Evolutionary conservation across 2,329 filamentous ascomycete species (phyloP).

Genomic region (Scorias spongiosa): DNA sequence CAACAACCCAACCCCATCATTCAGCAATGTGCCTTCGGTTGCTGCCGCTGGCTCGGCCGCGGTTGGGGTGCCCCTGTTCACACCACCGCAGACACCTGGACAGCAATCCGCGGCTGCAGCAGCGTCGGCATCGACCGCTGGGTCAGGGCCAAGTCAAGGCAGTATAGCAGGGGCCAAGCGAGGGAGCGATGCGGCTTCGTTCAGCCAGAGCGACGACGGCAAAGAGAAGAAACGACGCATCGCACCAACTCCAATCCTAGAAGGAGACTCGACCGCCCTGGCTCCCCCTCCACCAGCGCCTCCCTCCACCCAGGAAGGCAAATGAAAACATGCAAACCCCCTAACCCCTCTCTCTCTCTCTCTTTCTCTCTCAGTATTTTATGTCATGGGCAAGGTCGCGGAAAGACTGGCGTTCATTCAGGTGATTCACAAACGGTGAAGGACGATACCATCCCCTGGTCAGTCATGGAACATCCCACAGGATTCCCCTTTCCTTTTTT

Average conservation of each 20-base stretch:
- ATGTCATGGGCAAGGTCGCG: too few relatives aligned
- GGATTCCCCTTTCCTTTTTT: too few relatives aligned
- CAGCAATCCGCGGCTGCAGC: slow-evolving; percentile 28
- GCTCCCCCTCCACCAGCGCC: not conserved
- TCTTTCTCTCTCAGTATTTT: too few relatives aligned
- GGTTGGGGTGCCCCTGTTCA: slow-evolving; percentile 55
- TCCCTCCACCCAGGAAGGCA: not conserved
- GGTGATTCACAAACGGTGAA: too few relatives aligned
- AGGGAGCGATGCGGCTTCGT: not conserved
- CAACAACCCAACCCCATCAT: slow-evolving; percentile 19
- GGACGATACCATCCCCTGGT: too few relatives aligned
- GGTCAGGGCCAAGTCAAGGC: not conserved
- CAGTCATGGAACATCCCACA: too few relatives aligned
- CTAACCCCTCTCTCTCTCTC: too few relatives aligned
- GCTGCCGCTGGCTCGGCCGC: slow-evolving; percentile 23
- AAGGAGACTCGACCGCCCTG: not conserved
- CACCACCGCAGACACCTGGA: slow-evolving; percentile 75
- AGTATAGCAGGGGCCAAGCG: not conserved
- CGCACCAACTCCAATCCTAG: slow-evolving; percentile 1
- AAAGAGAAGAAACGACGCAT: not conserved
- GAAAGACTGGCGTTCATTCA: too few relatives aligned
- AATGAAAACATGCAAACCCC: not conserved
- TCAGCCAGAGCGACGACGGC: not conserved
- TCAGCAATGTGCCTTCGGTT: slow-evolving; percentile 19
- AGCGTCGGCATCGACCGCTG: slow-evolving; percentile 21